Conservation (phyloP, 2,329 filamentous ascomycete species). For the Fusarium nurragi region DNA sequence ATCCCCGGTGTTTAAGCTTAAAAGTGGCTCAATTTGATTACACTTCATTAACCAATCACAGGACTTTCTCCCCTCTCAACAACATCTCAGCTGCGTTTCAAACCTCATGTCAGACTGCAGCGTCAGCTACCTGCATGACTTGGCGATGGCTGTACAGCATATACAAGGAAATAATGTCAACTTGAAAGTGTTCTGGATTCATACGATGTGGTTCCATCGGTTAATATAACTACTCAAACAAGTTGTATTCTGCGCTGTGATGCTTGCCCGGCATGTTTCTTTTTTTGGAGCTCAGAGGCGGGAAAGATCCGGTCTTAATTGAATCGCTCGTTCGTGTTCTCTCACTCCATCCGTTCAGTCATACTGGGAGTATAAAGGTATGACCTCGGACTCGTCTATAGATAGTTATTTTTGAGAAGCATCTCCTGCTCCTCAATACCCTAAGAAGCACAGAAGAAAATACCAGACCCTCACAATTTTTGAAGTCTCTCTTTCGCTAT, state of each 20-base stretch:
- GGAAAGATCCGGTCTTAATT: background rate
- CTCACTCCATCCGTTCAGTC: background rate
- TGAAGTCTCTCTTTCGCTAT: background rate
- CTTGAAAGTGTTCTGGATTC: background rate
- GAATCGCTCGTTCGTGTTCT: background rate
- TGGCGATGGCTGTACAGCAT: background rate
- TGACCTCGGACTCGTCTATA: background rate
- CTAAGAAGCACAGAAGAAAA: background rate
- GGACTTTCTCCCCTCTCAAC: background rate
- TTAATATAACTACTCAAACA: background rate
- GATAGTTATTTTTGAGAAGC: background rate
- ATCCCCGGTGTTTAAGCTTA: background rate
- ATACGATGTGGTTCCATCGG: background rate
- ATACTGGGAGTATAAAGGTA: background rate
- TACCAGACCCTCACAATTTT: background rate
- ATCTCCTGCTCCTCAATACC: background rate
- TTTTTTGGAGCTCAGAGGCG: background rate
- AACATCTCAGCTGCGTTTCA: background rate
- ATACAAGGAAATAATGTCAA: background rate
- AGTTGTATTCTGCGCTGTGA: background rate
- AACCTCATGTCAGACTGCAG: background rate
- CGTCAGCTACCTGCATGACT: background rate
- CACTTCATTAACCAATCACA: background rate
- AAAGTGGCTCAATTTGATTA: background rate
- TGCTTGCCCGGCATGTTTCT: background rate